Evolutionary conservation across 495 filamentous ascomycete species (phyloP).

Genomic region (Chaetomium fimeti): DNA sequence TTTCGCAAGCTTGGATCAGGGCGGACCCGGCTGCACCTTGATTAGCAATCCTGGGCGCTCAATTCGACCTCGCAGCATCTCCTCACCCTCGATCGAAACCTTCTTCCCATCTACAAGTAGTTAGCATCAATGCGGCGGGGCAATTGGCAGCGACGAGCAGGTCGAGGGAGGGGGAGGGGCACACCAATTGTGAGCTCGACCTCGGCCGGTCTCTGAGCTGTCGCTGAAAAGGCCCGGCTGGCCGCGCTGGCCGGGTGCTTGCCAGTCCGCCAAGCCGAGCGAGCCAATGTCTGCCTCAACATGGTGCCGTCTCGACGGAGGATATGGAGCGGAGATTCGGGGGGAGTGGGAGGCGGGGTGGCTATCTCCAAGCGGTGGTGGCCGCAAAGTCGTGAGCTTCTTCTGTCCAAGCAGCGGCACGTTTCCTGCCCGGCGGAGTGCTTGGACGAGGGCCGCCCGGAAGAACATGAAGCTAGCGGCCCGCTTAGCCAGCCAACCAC

Average conservation of each 20-base stretch:
- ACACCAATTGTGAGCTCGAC: constrained; percentile 92
- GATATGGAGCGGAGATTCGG: constrained; percentile 29
- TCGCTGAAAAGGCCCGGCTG: constrained; percentile 72
- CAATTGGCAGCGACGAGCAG: constrained; percentile 24
- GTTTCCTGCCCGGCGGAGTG: neutral
- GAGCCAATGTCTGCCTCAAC: constrained; percentile 82
- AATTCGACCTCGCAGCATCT: constrained; percentile 28
- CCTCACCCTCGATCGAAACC: constrained; percentile 85
- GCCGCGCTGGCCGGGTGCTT: constrained; percentile 62
- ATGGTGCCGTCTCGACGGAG: constrained; percentile 63
- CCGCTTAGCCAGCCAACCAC: constrained; percentile 35
- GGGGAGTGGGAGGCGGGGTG: constrained; percentile 15
- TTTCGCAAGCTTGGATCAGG: constrained; percentile 98
- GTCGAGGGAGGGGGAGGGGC: constrained; percentile 28
- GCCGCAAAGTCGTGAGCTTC: constrained; percentile 18
- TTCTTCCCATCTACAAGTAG: constrained; percentile 82
- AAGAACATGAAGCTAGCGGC: constrained; percentile 25
- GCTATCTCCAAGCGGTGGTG: constrained; percentile 19
- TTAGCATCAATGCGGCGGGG: constrained; percentile 31
- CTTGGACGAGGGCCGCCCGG: constrained; percentile 9
- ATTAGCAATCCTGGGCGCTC: constrained; percentile 23
- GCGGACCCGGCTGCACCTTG: constrained; percentile 71
- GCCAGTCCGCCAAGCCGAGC: constrained; percentile 79
- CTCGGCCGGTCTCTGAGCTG: constrained; percentile 70
- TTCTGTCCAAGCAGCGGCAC: constrained; percentile 11